Percentiles rank a stretch among this genome's conserved stretches.
These are phyloP conservation scores for Coemansia sp. DNA, from an alignment of 192 early-diverging fungal species.

Conservation along the genomic window DNA sequence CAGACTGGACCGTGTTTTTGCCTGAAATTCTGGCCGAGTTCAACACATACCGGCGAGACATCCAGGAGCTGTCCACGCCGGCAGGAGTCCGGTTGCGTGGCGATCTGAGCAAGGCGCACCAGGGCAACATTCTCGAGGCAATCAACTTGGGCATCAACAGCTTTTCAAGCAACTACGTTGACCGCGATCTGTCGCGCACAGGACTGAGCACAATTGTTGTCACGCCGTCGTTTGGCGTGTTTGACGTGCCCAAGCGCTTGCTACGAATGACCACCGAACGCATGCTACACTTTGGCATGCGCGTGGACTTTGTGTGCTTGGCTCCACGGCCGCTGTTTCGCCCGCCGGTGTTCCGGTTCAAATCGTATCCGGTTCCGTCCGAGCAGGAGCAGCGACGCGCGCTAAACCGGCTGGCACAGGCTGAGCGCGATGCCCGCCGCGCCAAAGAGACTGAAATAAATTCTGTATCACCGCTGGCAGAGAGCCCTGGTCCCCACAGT, in stretches of 20 bases:
- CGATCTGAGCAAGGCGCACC: conserved; percentile 75
- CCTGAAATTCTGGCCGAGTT: conserved; percentile 50
- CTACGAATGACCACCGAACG: conserved; percentile 91
- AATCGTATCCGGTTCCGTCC: conserved; percentile 50
- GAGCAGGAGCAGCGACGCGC: conserved; percentile 40
- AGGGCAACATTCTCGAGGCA: conserved; percentile 94
- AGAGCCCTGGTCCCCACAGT: conserved; percentile 21
- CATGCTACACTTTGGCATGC: conserved; percentile 88
- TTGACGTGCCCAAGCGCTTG: conserved; percentile 80
- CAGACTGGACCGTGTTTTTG: conserved; percentile 59
- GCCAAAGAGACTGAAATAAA: conserved; percentile 28
- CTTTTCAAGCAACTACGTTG: conserved; percentile 89
- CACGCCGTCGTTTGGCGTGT: conserved; percentile 86
- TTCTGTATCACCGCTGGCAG: conserved; percentile 34
- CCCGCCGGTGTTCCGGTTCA: conserved; percentile 83
- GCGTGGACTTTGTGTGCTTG: conserved; percentile 88
- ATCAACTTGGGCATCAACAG: conserved; percentile 96
- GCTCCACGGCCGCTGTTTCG: conserved; percentile 82
- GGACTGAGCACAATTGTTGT: conserved; percentile 86
- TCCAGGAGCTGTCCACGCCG: conserved; percentile 40
- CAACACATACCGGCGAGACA: conserved; percentile 46
- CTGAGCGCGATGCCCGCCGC: conserved; percentile 6
- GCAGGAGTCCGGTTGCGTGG: conserved; percentile 60
- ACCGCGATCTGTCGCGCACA: conserved; percentile 89
- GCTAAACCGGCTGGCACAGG: conserved; percentile 4